Percentiles rank a stretch among this genome's conserved stretches.
These are phyloP conservation scores for Candida multigemmis DNA, from an alignment of 805 yeast genomes.

Conservation along the genomic window DNA sequence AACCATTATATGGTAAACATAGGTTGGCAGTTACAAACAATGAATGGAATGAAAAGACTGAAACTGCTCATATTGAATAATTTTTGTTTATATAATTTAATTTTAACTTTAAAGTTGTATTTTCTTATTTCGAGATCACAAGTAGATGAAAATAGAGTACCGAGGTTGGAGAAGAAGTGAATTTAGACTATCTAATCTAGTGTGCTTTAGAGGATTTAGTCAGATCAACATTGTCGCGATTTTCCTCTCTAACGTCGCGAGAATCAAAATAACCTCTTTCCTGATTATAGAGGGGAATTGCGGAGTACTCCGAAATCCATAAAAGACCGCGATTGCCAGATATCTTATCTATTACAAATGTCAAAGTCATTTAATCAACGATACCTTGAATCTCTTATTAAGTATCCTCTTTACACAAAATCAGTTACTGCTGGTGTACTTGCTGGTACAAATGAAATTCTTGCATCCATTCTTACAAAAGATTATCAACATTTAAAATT, in stretches of 20 bases:
- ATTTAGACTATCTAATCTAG: no score
- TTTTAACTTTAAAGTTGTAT: no score
- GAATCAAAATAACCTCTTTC: no score
- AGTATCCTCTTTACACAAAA: conserved; percentile 52
- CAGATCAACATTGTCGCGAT: no score
- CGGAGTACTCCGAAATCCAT: not conserved
- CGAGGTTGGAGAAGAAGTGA: no score
- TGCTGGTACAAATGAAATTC: conserved; percentile 48
- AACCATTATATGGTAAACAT: conserved; percentile 46
- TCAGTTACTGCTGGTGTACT: conserved; percentile 46
- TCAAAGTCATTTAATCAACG: conserved; percentile 10
- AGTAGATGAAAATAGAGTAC: no score
- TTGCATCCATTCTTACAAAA: conserved; percentile 43
- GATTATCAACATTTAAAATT: conserved; percentile 20
- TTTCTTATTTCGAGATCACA: no score
- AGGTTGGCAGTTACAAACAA: conserved; percentile 52
- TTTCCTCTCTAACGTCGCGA: no score
- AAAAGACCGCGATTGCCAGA: not conserved
- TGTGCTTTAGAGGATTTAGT: no score
- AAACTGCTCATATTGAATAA: conserved; percentile 41
- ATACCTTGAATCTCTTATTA: conserved; percentile 29
- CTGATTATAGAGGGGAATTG: no score
- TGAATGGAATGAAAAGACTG: conserved; percentile 57
- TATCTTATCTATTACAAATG: not conserved
- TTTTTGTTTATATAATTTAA: no score